Percentiles rank a stretch among this genome's conserved stretches.
Evolutionary conservation across 2,329 filamentous ascomycete genomes (phyloP).

Genomic region (Cladosporium cucumerinum): DNA sequence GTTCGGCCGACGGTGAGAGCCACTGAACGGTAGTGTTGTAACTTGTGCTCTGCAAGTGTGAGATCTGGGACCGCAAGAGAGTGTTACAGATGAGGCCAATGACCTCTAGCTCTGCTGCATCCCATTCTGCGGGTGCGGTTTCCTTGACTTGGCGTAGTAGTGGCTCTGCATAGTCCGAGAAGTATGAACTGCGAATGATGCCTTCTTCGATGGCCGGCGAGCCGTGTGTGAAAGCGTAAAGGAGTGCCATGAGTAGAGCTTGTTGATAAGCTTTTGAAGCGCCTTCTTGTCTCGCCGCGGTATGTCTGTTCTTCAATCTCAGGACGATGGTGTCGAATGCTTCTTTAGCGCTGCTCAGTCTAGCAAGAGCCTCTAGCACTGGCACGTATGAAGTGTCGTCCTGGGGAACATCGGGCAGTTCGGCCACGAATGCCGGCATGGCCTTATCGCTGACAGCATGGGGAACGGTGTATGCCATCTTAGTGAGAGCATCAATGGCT

Average conservation of each 20-base stretch:
- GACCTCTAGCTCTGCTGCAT: constrained; percentile 55
- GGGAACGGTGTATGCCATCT: constrained; percentile 61
- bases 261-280: constrained; percentile 54
- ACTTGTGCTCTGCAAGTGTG: constrained; percentile 41
- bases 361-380: constrained; percentile 61
- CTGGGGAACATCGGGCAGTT: constrained; percentile 51
- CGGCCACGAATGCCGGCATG: constrained; percentile 63
- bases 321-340: constrained; percentile 63
- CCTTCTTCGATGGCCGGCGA: constrained; percentile 45
- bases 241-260: constrained; percentile 58
- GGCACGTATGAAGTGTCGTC: constrained; percentile 50
- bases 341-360: constrained; percentile 59
- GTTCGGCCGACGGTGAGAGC: constrained; percentile 26
- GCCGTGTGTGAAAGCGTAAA: constrained; percentile 59
- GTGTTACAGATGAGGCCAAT: constrained; percentile 60
- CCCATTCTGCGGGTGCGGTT: constrained; percentile 35
- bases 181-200: constrained; percentile 40
- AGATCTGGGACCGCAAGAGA: constrained; percentile 54
- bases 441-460: constrained; percentile 61
- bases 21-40: constrained; percentile 31
- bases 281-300: constrained; percentile 52
- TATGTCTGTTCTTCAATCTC: constrained; percentile 61
- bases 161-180: constrained; percentile 46
- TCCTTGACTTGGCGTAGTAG: constrained; percentile 39
- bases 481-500: constrained; percentile 56